Conservation (phyloP, 352 stramenopile genomes). For the Plasmopara muralis region DNA sequence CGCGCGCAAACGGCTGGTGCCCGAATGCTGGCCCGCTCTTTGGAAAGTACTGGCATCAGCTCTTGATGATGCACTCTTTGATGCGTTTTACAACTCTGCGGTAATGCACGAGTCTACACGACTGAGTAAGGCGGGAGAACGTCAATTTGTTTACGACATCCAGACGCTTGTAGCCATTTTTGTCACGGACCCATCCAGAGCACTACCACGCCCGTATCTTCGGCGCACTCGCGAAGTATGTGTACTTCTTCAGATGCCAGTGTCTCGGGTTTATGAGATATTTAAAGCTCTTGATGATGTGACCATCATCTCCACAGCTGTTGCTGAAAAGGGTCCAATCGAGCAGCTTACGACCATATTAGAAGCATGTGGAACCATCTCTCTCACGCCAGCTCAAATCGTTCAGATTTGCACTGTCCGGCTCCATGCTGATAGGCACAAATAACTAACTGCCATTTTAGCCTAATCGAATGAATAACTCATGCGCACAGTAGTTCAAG, state of each 20-base stretch:
- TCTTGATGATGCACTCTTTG: constrained; percentile 37
- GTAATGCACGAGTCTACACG: constrained; percentile 3
- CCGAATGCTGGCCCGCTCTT: constrained; percentile 24
- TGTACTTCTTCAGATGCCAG: constrained; percentile 36
- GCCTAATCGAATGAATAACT: neutral
- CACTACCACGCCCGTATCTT: constrained; percentile 33
- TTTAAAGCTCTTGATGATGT: constrained; percentile 35
- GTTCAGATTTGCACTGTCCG: constrained; percentile 25
- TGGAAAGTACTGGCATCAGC: constrained; percentile 30
- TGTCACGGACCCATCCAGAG: constrained; percentile 20
- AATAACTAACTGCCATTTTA: neutral
- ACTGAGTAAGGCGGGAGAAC: constrained; percentile 19
- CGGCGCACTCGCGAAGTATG: constrained; percentile 40
- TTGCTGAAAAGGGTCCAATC: constrained; percentile 10
- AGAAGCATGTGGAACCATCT: constrained; percentile 50
- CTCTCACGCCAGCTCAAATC: constrained; percentile 42
- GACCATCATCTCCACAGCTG: constrained; percentile 1
- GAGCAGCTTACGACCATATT: constrained; percentile 70
- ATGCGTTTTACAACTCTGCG: constrained; percentile 19
- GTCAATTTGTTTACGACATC: constrained; percentile 42
- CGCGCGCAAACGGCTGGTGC: constrained; percentile 17
- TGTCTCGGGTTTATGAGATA: constrained; percentile 36
- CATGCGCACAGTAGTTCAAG: neutral
- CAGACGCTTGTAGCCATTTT: constrained; percentile 32
- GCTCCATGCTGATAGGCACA: constrained; percentile 14